These are phyloP conservation scores for Paraconiothyrium brasiliense DNA, from an alignment of 2,329 filamentous ascomycete species.

Conservation along the genomic window DNA sequence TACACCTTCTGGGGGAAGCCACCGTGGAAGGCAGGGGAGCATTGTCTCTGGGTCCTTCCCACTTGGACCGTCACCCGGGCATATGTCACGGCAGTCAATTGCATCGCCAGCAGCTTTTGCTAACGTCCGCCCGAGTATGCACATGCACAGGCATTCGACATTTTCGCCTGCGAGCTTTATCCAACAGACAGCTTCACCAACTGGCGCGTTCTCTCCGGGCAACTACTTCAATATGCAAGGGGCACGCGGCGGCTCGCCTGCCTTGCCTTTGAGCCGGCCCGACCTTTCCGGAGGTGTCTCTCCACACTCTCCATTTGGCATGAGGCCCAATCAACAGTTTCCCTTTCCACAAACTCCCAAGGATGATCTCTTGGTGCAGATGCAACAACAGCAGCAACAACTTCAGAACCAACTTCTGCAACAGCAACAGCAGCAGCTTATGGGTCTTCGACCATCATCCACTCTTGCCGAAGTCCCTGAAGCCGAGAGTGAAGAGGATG, in stretches of 20 bases:
- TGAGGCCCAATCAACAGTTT: constrained; percentile 53
- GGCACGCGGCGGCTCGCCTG: constrained; percentile 56
- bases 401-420: constrained; percentile 65
- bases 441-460: constrained; percentile 56
- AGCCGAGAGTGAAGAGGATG: constrained; percentile 70
- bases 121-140: constrained; percentile 59
- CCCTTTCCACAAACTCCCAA: constrained; percentile 51
- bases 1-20: constrained; percentile 79
- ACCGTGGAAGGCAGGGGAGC: constrained; percentile 66
- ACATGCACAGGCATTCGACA: constrained; percentile 77
- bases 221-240: constrained; percentile 50
- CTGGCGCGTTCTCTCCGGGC: constrained; percentile 53
- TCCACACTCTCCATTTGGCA: constrained; percentile 70
- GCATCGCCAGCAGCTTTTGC: constrained; percentile 77
- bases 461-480: constrained; percentile 76
- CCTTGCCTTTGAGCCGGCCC: constrained; percentile 44
- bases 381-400: constrained; percentile 60
- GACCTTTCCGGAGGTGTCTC: constrained; percentile 49
- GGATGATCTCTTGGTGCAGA: constrained; percentile 54
- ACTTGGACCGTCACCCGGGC: constrained; percentile 63
- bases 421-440: constrained; percentile 61
- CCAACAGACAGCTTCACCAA: constrained; percentile 68
- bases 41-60: constrained; percentile 68
- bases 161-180: constrained; percentile 75
- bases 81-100: constrained; percentile 69